These are phyloP conservation scores for Nicotiana tomentosiformis DNA, from an alignment of 257 asterid genomes.

Conservation along the genomic window DNA sequence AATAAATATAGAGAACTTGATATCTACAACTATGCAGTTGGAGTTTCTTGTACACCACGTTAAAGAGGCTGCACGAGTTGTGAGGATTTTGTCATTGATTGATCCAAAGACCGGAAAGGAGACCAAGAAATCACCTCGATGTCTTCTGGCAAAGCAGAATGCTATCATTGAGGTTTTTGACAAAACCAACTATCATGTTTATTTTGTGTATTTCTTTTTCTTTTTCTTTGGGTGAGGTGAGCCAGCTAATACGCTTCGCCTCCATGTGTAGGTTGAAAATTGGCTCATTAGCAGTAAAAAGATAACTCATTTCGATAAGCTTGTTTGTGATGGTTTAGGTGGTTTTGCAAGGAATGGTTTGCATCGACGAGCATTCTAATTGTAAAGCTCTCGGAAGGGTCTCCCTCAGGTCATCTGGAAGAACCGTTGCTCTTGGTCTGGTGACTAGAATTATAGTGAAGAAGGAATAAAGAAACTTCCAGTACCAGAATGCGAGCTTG, in stretches of 20 bases:
- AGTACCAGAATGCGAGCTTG: background rate
- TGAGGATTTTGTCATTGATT: conserved; percentile 58
- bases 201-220: background rate
- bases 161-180: conserved; percentile 73
- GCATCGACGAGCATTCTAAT: conserved; percentile 66
- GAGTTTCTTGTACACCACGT: conserved; percentile 87
- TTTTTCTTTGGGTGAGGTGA: background rate
- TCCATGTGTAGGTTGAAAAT: background rate
- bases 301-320: background rate
- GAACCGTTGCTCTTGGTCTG: conserved; percentile 81
- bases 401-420: conserved; percentile 77
- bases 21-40: conserved; percentile 40
- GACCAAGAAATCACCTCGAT: conserved; percentile 76
- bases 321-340: conserved; percentile 37
- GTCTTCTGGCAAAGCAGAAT: conserved; percentile 75
- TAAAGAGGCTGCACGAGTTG: conserved; percentile 74
- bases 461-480: conserved; percentile 18
- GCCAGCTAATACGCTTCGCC: background rate
- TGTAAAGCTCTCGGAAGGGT: conserved; percentile 80
- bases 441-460: conserved; percentile 44
- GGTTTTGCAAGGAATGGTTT: conserved; percentile 52
- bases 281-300: background rate
- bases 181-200: background rate
- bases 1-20: background rate
- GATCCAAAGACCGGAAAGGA: conserved; percentile 84